Evolutionary conservation across 176 grass and related monocot species (phyloP).

Genomic region (Cenchrus americanus): DNA sequence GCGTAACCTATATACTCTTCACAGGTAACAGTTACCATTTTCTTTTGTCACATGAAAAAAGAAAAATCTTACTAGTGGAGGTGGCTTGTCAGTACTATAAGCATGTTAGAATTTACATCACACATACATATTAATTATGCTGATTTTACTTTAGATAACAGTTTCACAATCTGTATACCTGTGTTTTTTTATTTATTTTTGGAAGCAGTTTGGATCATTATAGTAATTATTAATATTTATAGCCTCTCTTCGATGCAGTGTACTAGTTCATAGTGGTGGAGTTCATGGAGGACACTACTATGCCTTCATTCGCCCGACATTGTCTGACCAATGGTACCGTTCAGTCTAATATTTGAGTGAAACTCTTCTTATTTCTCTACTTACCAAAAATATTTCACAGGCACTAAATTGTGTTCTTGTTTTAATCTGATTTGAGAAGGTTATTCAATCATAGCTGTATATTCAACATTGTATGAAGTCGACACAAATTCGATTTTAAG

Average conservation of each 20-base stretch:
- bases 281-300: conserved; percentile 79
- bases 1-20: conserved; percentile 80
- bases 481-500: conserved; percentile 1
- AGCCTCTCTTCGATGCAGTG: conserved; percentile 49
- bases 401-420: neutral
- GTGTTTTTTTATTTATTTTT: neutral
- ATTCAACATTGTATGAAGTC: neutral
- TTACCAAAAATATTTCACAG: neutral
- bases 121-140: neutral
- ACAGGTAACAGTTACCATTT: conserved; percentile 58
- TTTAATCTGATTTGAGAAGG: neutral
- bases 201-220: neutral
- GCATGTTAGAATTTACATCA: neutral
- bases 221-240: neutral
- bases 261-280: conserved; percentile 78
- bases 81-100: neutral
- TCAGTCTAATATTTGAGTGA: conserved; percentile 22
- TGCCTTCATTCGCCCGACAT: conserved; percentile 69
- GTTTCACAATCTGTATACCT: neutral
- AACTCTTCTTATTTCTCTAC: neutral
- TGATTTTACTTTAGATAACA: conserved; percentile 20
- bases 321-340: conserved; percentile 71
- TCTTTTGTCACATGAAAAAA: conserved; percentile 23
- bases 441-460: conserved; percentile 18
- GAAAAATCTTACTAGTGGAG: neutral